A percentile compares a stretch with the other conserved stretches of the same genome.
Evolutionary conservation across 1,284 basidiomycete genomes (phyloP).

Genomic region (Ganoderma meredithae): DNA sequence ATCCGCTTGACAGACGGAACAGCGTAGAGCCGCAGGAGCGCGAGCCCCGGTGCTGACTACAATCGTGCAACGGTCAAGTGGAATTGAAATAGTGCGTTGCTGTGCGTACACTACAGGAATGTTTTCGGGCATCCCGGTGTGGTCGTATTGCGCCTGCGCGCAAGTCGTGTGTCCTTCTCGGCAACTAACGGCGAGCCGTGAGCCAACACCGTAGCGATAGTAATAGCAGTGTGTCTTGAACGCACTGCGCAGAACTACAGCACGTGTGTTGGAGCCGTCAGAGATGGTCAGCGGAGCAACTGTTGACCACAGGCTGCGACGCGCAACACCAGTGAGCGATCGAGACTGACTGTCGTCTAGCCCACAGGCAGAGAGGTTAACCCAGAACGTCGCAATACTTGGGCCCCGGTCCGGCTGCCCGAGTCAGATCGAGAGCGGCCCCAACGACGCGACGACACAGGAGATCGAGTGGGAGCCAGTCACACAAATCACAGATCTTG

Average conservation of each 20-base stretch:
- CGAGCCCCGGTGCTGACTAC: not conserved
- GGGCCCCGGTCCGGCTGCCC: not conserved
- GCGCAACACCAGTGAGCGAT: not conserved
- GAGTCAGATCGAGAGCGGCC: not conserved
- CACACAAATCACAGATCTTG: slow-evolving; percentile 2
- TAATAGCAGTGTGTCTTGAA: not conserved
- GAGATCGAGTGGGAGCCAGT: slow-evolving; percentile 1
- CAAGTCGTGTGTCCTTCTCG: not conserved
- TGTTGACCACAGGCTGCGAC: not conserved
- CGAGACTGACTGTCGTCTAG: not conserved
- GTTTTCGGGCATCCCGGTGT: not conserved
- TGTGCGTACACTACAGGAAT: not conserved
- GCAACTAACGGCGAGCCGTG: not conserved
- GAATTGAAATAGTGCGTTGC: not conserved
- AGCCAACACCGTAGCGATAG: not conserved
- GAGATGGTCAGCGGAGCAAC: not conserved
- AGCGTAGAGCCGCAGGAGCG: not conserved
- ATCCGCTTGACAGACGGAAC: not conserved
- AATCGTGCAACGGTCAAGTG: not conserved
- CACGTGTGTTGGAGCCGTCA: no score
- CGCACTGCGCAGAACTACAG: not conserved
- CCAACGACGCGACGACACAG: slow-evolving; percentile 1
- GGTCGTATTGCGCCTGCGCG: not conserved
- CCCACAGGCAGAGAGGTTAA: not conserved
- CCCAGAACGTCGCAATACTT: not conserved